phyloP scores from a whole-genome alignment of 108 stramenopile genomes.

The Pseudonitzschia pungens region DNA sequence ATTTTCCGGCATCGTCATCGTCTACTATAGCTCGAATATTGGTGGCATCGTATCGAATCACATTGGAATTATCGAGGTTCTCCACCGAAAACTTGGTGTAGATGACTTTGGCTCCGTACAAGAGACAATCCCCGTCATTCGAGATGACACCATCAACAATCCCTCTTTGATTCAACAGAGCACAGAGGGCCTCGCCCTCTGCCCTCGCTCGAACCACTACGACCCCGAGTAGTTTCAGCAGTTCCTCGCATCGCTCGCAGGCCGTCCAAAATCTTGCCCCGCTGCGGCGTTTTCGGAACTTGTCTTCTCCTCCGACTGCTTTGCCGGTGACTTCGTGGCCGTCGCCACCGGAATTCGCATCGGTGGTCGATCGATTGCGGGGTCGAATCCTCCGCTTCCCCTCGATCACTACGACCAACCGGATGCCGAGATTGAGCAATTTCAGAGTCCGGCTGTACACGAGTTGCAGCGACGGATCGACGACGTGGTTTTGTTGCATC shows the following conservation, averaged over 20 bases:
- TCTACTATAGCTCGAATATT: conserved; percentile 38
- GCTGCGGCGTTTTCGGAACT: conserved; percentile 53
- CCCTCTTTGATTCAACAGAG: conserved; percentile 69
- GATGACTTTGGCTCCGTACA: conserved; percentile 88
- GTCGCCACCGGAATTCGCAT: too few relatives aligned
- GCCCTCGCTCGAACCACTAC: conserved; percentile 89
- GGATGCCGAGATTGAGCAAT: conserved; percentile 83
- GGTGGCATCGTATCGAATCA: conserved; percentile 62
- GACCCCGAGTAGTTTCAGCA: conserved; percentile 82
- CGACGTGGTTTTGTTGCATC: conserved; percentile 48
- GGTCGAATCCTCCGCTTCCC: conserved; percentile 74
- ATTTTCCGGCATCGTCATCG: conserved; percentile 28
- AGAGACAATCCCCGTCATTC: conserved; percentile 94
- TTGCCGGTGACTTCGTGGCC: not conserved
- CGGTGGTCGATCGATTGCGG: too few relatives aligned
- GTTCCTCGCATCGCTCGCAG: conserved; percentile 57
- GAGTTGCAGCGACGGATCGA: conserved; percentile 67
- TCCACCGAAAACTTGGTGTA: conserved; percentile 91
- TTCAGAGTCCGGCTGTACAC: conserved; percentile 81
- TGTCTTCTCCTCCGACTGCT: conserved; percentile 16
- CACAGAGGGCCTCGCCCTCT: conserved; percentile 96
- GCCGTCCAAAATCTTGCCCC: conserved; percentile 74
- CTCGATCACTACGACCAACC: conserved; percentile 93
- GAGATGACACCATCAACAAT: conserved; percentile 95
- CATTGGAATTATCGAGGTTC: conserved; percentile 56